Conservation (phyloP, 208 protist genomes). For the Polymyxa betae region DNA sequence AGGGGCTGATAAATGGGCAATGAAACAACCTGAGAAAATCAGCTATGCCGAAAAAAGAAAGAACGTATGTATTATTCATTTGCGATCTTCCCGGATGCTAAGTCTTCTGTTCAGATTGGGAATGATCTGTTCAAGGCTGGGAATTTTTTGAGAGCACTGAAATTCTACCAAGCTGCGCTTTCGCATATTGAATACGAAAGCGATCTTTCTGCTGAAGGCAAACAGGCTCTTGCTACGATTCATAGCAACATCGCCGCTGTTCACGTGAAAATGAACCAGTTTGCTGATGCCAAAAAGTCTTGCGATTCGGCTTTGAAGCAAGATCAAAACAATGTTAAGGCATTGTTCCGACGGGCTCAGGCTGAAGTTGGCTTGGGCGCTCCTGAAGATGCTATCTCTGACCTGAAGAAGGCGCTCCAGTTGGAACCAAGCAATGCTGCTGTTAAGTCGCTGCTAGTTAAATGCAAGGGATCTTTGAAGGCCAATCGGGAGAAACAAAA, state of each 20-base stretch:
- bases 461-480: background rate
- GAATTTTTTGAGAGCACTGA: background rate
- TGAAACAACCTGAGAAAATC: constrained; percentile 11
- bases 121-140: constrained; percentile 17
- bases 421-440: background rate
- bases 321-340: background rate
- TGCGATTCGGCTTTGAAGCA: background rate
- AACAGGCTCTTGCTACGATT: background rate
- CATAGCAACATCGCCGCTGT: constrained; percentile 9
- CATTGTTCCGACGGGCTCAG: constrained; percentile 34
- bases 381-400: background rate
- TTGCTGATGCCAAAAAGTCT: constrained; percentile 18
- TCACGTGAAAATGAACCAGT: background rate
- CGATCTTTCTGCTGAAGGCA: background rate
- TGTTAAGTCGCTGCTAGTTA: constrained; percentile 7
- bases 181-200: constrained; percentile 24
- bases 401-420: background rate
- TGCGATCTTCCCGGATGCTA: background rate
- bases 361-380: background rate
- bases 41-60: constrained; percentile 14
- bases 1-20: constrained; percentile 11
- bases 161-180: constrained; percentile 26
- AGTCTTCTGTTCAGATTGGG: background rate
- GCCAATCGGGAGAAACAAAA: background rate
- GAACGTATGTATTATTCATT: background rate